Evolutionary conservation across 129 eudicot genomes (phyloP).

Genomic region (Rutidosis leptorrhynchoides): DNA sequence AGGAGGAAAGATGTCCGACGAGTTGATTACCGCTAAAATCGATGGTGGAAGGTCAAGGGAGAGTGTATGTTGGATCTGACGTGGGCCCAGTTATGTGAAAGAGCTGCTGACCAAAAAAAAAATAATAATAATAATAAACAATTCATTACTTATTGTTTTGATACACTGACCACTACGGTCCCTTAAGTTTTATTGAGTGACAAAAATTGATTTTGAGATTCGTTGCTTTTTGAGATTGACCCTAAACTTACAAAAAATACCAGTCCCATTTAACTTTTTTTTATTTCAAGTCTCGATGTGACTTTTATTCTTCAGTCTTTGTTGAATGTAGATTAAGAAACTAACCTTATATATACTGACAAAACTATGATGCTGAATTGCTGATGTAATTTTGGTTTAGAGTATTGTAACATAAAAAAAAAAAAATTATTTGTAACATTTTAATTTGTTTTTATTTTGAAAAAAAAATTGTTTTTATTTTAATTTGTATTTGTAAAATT

Average conservation of each 20-base stretch:
- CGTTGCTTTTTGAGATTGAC: neutral
- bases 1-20: constrained; percentile 21
- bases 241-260: neutral
- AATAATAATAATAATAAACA: too few relatives aligned
- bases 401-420: too few relatives aligned
- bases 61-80: constrained; percentile 23
- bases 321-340: too few relatives aligned
- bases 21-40: constrained; percentile 17
- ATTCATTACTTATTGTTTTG: neutral
- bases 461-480: too few relatives aligned
- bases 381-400: too few relatives aligned
- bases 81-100: constrained; percentile 27
- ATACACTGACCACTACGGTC: neutral
- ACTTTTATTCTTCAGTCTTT: too few relatives aligned
- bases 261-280: neutral
- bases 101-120: neutral
- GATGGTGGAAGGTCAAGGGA: constrained; percentile 5
- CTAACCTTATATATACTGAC: too few relatives aligned
- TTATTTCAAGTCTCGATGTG: too few relatives aligned
- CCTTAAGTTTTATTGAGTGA: neutral
- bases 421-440: too few relatives aligned
- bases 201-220: neutral
- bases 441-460: too few relatives aligned
- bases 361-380: too few relatives aligned
- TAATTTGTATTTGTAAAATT: too few relatives aligned